phyloP scores from a whole-genome alignment of 2,329 filamentous ascomycete species.

The Aquanectria penicillioides region DNA sequence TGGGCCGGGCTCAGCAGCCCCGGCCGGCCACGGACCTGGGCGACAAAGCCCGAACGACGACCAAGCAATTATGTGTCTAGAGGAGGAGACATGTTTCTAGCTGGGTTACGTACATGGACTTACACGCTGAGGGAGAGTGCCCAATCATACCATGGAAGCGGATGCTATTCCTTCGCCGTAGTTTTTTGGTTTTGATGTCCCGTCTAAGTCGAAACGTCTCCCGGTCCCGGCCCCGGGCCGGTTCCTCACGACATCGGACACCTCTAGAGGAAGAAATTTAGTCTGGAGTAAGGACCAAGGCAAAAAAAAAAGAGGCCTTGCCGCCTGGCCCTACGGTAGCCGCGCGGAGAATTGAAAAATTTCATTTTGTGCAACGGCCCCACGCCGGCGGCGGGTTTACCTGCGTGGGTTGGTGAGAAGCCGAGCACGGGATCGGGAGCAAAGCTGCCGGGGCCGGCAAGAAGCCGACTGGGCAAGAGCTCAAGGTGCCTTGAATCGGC shows the following conservation, averaged over 20 bases:
- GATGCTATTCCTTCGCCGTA: background rate
- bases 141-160: background rate
- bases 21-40: background rate
- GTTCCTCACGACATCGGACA: too few relatives aligned
- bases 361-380: conserved; percentile 5
- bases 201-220: background rate
- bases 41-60: background rate
- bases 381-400: conserved; percentile 2
- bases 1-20: conserved; percentile 1
- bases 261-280: background rate
- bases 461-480: conserved; percentile 23
- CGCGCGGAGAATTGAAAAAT: background rate
- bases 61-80: too few relatives aligned
- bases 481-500: background rate
- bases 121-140: background rate
- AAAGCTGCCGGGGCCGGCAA: conserved; percentile 32
- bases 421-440: conserved; percentile 11
- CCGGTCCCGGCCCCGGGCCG: conserved; percentile 23
- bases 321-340: background rate
- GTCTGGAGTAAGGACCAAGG: background rate
- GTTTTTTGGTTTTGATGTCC: background rate
- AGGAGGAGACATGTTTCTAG: background rate
- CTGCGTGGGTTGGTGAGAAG: conserved; percentile 4
- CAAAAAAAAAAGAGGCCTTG: background rate
- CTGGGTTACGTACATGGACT: conserved; percentile 1